phyloP scores from a whole-genome alignment of 2,329 filamentous ascomycete species.

The Triangularia verruculosa region DNA sequence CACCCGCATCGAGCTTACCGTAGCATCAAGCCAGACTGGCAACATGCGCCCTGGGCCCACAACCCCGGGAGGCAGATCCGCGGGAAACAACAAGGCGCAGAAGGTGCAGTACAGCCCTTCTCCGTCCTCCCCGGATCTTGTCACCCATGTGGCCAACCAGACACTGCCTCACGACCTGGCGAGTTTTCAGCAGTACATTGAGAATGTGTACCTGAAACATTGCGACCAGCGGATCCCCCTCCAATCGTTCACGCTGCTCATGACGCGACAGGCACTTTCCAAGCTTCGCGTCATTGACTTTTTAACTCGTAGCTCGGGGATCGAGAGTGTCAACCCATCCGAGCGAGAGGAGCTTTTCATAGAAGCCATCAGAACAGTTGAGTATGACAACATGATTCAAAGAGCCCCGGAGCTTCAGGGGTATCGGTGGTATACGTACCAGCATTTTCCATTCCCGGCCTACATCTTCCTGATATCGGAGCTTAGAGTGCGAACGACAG shows the following conservation, averaged over 20 bases:
- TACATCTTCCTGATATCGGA: slow-evolving; percentile 60
- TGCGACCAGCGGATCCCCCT: slow-evolving; percentile 59
- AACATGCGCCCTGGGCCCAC: slow-evolving; percentile 21
- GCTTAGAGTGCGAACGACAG: slow-evolving; percentile 49
- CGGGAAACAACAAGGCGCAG: slow-evolving; percentile 23
- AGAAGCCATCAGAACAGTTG: slow-evolving; percentile 56
- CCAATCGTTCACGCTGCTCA: slow-evolving; percentile 57
- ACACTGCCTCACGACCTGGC: slow-evolving; percentile 52
- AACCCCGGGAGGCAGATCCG: slow-evolving; percentile 28
- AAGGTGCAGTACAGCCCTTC: slow-evolving; percentile 34
- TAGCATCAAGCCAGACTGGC: slow-evolving; percentile 49
- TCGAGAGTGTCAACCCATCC: slow-evolving; percentile 35
- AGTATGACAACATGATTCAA: slow-evolving; percentile 57
- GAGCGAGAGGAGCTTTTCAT: slow-evolving; percentile 53
- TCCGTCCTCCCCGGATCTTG: slow-evolving; percentile 42
- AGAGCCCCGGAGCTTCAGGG: slow-evolving; percentile 48
- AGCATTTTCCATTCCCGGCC: slow-evolving; percentile 59
- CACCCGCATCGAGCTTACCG: slow-evolving; percentile 54
- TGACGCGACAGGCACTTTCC: slow-evolving; percentile 54
- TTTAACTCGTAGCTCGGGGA: slow-evolving; percentile 45
- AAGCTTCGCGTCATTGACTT: slow-evolving; percentile 56
- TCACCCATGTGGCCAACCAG: slow-evolving; percentile 49
- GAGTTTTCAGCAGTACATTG: slow-evolving; percentile 53
- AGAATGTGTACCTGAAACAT: slow-evolving; percentile 52
- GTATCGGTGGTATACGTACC: slow-evolving; percentile 57